Evolutionary conservation across 352 stramenopile genomes (phyloP).

Genomic region (Globisporangium polare): DNA sequence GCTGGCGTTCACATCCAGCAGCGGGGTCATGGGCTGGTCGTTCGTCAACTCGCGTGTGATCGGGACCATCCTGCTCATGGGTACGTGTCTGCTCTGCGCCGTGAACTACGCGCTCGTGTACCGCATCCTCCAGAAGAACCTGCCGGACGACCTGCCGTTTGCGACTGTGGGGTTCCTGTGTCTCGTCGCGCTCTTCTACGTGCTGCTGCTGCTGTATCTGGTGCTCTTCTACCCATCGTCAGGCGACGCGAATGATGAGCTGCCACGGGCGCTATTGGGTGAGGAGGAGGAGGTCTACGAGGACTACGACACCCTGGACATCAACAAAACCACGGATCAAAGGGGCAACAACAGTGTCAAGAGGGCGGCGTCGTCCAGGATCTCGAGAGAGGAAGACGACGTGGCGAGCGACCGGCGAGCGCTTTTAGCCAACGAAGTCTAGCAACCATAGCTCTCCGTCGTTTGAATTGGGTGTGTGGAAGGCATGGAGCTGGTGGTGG

Average conservation of each 20-base stretch:
- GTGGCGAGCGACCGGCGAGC: background rate
- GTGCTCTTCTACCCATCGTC: conserved; percentile 50
- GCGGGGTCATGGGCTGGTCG: conserved; percentile 56
- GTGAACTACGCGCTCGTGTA: conserved; percentile 70
- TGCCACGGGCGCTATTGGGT: background rate
- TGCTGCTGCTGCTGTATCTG: conserved; percentile 47
- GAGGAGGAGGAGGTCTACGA: background rate
- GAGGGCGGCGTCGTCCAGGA: conserved; percentile 3
- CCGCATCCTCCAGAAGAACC: conserved; percentile 32
- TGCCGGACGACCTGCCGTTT: conserved; percentile 30
- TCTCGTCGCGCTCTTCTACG: conserved; percentile 28
- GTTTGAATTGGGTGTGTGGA: too few relatives aligned
- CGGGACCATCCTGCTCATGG: conserved; percentile 31
- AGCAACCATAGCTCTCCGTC: background rate
- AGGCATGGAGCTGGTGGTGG: too few relatives aligned
- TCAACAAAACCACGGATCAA: background rate
- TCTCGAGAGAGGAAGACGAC: background rate
- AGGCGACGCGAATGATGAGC: background rate
- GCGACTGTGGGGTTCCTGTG: conserved; percentile 14
- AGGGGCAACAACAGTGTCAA: background rate
- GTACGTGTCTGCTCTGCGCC: conserved; percentile 45
- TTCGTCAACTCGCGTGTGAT: conserved; percentile 38
- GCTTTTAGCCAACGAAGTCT: background rate
- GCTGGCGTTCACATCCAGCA: conserved; percentile 63
- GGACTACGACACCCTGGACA: background rate